Evolutionary conservation across 345 rosid species (phyloP).

Genomic region (Salix caprea): DNA sequence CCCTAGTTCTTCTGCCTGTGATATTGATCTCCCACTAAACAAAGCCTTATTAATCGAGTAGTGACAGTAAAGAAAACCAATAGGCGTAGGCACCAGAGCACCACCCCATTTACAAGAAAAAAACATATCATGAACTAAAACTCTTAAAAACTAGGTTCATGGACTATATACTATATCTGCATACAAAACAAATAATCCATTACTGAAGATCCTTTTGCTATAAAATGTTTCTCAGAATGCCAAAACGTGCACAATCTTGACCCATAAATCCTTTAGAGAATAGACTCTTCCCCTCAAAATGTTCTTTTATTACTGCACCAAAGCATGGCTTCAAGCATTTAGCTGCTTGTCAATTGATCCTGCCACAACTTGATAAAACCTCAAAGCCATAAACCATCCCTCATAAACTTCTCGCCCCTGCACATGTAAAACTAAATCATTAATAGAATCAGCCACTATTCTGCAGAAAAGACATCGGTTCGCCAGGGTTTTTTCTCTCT

Average conservation of each 20-base stretch:
- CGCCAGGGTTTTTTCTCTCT: neutral
- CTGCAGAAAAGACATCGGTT: neutral
- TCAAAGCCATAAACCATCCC: neutral
- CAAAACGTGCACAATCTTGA: neutral
- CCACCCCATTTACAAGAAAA: neutral
- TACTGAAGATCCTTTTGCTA: neutral
- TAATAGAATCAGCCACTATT: neutral
- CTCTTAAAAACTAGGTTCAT: neutral
- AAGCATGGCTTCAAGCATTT: neutral
- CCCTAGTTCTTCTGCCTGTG: slow-evolving; percentile 3
- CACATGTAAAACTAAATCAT: neutral
- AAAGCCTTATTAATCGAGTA: neutral
- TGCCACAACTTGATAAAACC: neutral
- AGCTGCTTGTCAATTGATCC: neutral
- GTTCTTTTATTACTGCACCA: neutral
- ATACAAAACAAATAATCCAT: neutral
- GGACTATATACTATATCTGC: neutral
- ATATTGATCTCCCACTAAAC: neutral
- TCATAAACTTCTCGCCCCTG: neutral
- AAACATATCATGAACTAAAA: neutral
- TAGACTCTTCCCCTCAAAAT: neutral
- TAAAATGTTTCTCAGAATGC: neutral
- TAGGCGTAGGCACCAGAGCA: neutral
- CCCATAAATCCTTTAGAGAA: neutral
- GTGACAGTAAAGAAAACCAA: neutral